Evolutionary conservation across 441 rosid genomes (phyloP).

Genomic region (Erodium texanum): DNA sequence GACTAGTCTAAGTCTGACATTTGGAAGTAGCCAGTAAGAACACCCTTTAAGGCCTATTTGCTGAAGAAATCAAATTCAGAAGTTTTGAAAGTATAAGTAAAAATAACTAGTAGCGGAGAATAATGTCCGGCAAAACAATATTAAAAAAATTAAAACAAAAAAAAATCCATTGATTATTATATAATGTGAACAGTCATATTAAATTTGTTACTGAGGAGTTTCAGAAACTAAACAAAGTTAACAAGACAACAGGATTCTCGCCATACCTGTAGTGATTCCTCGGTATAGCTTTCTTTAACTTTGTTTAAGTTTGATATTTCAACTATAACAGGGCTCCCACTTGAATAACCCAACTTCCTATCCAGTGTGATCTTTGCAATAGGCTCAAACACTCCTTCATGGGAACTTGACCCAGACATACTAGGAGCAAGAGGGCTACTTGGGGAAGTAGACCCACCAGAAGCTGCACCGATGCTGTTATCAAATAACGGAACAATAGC

Average conservation of each 20-base stretch:
- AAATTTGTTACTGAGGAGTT: no score
- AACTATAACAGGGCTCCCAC: conserved; percentile 81
- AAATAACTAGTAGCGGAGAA: no score
- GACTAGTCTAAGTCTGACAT: no score
- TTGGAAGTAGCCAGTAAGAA: no score
- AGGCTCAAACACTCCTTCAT: conserved; percentile 76
- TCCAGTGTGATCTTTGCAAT: conserved; percentile 80
- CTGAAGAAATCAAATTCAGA: no score
- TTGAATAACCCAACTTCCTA: conserved; percentile 76
- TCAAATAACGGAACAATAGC: conserved; percentile 97
- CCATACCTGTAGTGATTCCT: conserved; percentile 91
- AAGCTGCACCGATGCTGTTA: conserved; percentile 64
- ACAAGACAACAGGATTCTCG: neutral
- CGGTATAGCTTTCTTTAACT: conserved; percentile 96
- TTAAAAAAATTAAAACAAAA: no score
- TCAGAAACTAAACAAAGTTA: no score
- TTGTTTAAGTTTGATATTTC: conserved; percentile 95
- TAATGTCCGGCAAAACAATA: no score
- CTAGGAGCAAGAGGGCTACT: conserved; percentile 95
- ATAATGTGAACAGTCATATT: no score
- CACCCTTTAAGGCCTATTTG: no score
- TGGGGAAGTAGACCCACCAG: conserved; percentile 93
- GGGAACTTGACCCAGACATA: conserved; percentile 81
- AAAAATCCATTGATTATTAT: no score
- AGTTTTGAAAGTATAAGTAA: no score